A percentile compares a stretch with the other conserved stretches of the same genome.
phyloP scores from a whole-genome alignment of 306 rosid genomes.

The Citrullus colocynthis region DNA sequence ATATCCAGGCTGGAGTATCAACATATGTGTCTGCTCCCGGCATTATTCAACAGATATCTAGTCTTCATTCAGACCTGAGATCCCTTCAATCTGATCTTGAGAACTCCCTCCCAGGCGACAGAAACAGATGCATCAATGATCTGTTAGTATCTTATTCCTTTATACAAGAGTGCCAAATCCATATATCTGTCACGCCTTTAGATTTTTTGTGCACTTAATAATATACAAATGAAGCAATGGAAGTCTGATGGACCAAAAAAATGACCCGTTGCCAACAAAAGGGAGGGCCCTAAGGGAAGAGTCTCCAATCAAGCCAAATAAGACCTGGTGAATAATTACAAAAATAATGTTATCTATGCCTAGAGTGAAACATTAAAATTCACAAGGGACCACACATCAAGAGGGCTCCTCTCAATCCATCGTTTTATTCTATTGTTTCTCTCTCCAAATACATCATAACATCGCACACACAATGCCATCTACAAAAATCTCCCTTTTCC shows the following conservation, averaged over 20 bases:
- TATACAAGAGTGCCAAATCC: not conserved
- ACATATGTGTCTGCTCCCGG: conserved; percentile 97
- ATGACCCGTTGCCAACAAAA: not conserved
- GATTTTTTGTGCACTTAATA: not conserved
- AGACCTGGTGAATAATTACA: no score
- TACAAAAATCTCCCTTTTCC: no score
- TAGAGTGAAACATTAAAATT: no score
- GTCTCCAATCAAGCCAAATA: no score
- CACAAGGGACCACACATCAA: no score
- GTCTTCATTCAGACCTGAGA: conserved; percentile 76
- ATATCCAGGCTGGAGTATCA: conserved; percentile 68
- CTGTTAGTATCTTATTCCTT: conserved; percentile 44
- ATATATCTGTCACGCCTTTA: not conserved
- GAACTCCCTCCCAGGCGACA: conserved; percentile 91
- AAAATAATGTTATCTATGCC: no score
- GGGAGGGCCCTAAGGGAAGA: no score
- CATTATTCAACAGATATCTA: conserved; percentile 82
- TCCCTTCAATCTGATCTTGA: conserved; percentile 81
- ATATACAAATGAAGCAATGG: not conserved
- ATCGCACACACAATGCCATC: no score
- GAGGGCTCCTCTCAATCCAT: no score
- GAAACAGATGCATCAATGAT: conserved; percentile 86
- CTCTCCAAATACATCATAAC: no score
- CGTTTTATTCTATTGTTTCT: no score
- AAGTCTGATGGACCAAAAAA: not conserved